Base-by-base conservation (phyloP, 2,329 filamentous ascomycete genomes). In the Berkeleyomyces basicola region DNA sequence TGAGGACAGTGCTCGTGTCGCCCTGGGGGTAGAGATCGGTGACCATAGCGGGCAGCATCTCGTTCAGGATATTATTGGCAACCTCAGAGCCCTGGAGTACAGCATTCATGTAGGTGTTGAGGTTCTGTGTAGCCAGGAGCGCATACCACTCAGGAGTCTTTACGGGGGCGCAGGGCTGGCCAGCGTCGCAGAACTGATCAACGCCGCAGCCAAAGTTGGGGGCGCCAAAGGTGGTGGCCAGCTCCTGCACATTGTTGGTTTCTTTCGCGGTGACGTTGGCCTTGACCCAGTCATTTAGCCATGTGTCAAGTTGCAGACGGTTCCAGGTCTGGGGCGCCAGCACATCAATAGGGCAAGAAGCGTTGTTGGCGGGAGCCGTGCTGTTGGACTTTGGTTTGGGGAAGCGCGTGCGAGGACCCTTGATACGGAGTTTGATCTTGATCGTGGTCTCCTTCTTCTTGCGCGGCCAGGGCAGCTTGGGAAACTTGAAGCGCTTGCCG, bases 131-230 rank as follows among this genome's bases (percentile, higher is more conserved):
- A 14, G 37, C 65, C 59, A 66, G 57, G 2, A 67, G 51, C 7
- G 46, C 65, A n/a, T 63, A 65, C 65, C 65, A 67, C 2, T 59
- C 63, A 6, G 65, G 65, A 1, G 65, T 42, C 1, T 49, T 53
- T 1, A 67, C 66, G 7, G 66, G 66, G 9, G 62, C 47, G 33
- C 66, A 67, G 5, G 66, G 66, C 57, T 67, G 66, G 11, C 66
- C 66, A 9, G 66, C 66, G 4, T 64, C 65, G 14, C 66, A 67
- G 57, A 63, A 64, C 7, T 42, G 5, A 10, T 62, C 59, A 0
- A 66, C 40, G 9, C 66, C 65, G 37, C 65, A 67, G 33, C 62
- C 65, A 57, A 67, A 67, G 55, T 66, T 67, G 39, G 65, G 65
- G 2, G 66, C 65, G 3, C 65, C 63, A 14, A 67, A 49, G 4